Percentiles rank a stretch among this genome's conserved stretches.
phyloP scores from a whole-genome alignment of 179 eudicot species.

The Carnegiea gigantea region DNA sequence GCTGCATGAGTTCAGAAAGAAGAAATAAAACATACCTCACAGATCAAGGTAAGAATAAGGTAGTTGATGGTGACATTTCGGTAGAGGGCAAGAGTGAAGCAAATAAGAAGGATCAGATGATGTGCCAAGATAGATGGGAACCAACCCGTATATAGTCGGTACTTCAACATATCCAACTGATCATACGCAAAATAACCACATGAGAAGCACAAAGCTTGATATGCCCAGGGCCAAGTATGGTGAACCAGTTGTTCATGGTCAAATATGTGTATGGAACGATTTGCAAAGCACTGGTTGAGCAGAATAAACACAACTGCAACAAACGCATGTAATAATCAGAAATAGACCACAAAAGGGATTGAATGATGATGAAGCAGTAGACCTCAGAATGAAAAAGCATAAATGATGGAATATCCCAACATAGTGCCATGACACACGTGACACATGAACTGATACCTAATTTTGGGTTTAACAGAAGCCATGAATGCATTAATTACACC shows the following conservation, averaged over 20 bases:
- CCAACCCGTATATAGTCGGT: slow-evolving; percentile 61
- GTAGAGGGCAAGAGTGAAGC: slow-evolving; percentile 86
- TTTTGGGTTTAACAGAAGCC: background rate
- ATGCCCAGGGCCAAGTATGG: slow-evolving; percentile 78
- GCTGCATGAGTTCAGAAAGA: background rate
- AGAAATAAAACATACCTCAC: slow-evolving; percentile 62
- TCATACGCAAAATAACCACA: slow-evolving; percentile 95
- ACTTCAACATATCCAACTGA: slow-evolving; percentile 81
- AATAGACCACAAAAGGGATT: background rate
- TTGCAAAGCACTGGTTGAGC: slow-evolving; percentile 44
- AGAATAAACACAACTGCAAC: slow-evolving; percentile 69
- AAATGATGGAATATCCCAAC: background rate
- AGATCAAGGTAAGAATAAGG: slow-evolving; percentile 87
- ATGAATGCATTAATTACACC: background rate
- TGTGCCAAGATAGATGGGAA: slow-evolving; percentile 82
- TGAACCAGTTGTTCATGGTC: slow-evolving; percentile 72
- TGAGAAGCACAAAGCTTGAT: slow-evolving; percentile 68
- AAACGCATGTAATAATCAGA: background rate
- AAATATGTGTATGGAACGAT: slow-evolving; percentile 45
- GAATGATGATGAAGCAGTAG: background rate
- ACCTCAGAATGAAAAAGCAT: background rate
- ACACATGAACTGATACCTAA: background rate
- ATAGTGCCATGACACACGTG: background rate
- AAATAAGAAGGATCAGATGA: slow-evolving; percentile 84
- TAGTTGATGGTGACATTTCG: slow-evolving; percentile 93